These are phyloP conservation scores for Pseudozyma sp. DNA, from an alignment of 1,284 basidiomycete genomes.

Conservation along the genomic window DNA sequence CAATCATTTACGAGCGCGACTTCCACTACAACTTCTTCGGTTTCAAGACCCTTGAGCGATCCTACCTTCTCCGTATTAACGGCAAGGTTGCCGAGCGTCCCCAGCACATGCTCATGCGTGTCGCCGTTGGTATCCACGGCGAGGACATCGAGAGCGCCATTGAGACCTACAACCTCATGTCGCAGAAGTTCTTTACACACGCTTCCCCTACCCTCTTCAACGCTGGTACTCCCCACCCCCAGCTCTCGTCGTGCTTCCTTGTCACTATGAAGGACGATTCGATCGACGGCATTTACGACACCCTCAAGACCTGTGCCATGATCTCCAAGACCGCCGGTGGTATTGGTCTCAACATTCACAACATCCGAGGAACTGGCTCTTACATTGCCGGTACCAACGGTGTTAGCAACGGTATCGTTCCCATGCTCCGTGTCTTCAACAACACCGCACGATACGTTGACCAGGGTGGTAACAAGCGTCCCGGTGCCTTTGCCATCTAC, in stretches of 20 bases:
- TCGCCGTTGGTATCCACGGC: constrained; percentile 96
- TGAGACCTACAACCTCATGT: constrained; percentile 88
- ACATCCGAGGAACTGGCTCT: constrained; percentile 92
- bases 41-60: constrained; percentile 99
- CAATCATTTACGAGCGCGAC: constrained; percentile 97
- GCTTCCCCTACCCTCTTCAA: constrained; percentile 99
- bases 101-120: constrained; percentile 99
- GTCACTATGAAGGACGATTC: constrained; percentile 99
- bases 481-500: constrained; percentile 97
- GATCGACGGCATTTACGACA: constrained; percentile 99
- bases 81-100: constrained; percentile 96
- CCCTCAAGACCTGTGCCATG: constrained; percentile 97
- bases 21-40: constrained; percentile 91
- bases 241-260: constrained; percentile 97
- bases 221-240: constrained; percentile 93
- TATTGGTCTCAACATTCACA: constrained; percentile 95
- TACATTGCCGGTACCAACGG: constrained; percentile 94
- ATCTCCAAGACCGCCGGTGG: constrained; percentile 99
- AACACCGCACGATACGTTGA: constrained; percentile 99
- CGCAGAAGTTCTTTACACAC: constrained; percentile 88
- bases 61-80: constrained; percentile 93
- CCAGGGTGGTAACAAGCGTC: constrained; percentile 99
- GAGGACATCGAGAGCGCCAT: constrained; percentile 87
- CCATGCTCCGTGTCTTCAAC: constrained; percentile 98
- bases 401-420: constrained; percentile 98